Conservation (phyloP, 2,329 filamentous ascomycete species). For the Penicillium psychrosexuale region DNA sequence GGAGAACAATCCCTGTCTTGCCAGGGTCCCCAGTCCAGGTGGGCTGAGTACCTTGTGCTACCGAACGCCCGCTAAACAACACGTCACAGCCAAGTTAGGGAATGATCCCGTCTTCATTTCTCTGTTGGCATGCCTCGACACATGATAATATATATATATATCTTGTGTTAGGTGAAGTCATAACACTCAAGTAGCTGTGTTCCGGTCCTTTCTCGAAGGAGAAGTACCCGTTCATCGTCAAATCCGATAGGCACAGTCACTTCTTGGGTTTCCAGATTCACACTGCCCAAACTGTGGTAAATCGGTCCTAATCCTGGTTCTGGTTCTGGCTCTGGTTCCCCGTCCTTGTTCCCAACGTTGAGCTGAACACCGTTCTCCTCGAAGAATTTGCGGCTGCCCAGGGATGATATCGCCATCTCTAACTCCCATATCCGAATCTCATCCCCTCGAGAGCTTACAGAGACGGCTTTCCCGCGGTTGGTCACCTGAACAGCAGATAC, state of each 20-base stretch:
- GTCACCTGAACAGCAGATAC: conserved; percentile 84
- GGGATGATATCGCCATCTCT: conserved; percentile 62
- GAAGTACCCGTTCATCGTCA: conserved; percentile 87
- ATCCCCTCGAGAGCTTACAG: conserved; percentile 75
- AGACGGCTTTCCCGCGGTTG: conserved; percentile 80
- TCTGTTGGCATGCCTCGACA: background rate
- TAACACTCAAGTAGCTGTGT: conserved; percentile 76
- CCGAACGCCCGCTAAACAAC: background rate
- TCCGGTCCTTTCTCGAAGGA: conserved; percentile 70
- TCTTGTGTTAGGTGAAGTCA: conserved; percentile 66
- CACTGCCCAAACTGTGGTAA: background rate
- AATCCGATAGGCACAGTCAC: conserved; percentile 63
- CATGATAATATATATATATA: background rate
- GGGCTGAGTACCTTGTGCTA: conserved; percentile 23
- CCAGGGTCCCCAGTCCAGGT: conserved; percentile 21
- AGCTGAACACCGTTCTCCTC: conserved; percentile 55
- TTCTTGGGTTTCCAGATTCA: conserved; percentile 22
- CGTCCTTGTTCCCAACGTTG: conserved; percentile 38
- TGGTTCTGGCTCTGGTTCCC: background rate
- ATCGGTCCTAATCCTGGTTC: background rate
- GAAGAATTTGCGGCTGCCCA: conserved; percentile 43
- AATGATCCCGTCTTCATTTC: too few relatives aligned
- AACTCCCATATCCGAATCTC: conserved; percentile 87
- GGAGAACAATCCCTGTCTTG: conserved; percentile 1
- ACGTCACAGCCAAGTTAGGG: too few relatives aligned